phyloP scores from a whole-genome alignment of 2,329 filamentous ascomycete species.

The Colletotrichum salicis region DNA sequence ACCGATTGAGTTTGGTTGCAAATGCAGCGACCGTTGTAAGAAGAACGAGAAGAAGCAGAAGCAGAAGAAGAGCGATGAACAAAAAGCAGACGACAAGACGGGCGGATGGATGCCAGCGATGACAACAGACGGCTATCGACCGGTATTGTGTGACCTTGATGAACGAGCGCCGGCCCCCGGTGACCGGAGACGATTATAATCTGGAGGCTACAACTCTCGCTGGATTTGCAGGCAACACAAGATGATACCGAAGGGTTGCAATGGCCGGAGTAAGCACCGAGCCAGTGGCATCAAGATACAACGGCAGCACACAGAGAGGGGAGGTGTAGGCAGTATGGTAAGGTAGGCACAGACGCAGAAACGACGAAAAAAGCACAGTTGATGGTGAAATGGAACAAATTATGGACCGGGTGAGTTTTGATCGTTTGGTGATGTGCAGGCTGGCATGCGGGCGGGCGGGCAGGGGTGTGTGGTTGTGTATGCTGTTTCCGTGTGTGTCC shows the following conservation, averaged over 20 bases:
- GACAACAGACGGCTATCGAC: constrained; percentile 13
- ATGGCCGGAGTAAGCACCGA: constrained; percentile 19
- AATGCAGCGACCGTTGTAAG: constrained; percentile 18
- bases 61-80: not conserved
- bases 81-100: not conserved
- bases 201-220: constrained; percentile 14
- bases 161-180: constrained; percentile 8
- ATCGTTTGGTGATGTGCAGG: constrained; percentile 14
- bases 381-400: constrained; percentile 19
- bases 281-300: constrained; percentile 3
- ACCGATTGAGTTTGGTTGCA: constrained; percentile 3
- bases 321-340: not conserved
- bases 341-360: constrained; percentile 11
- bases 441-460: not conserved
- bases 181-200: constrained; percentile 1
- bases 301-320: not conserved
- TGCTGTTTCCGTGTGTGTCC: not conserved
- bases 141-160: constrained; percentile 28
- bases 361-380: constrained; percentile 15
- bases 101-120: not conserved
- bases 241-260: not conserved
- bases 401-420: constrained; percentile 26
- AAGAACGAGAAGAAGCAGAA: not conserved
- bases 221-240: not conserved
- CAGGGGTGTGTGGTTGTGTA: constrained; percentile 11